Evolutionary conservation across 805 yeast genomes (phyloP).

Genomic region (Komagataella ulmi): DNA sequence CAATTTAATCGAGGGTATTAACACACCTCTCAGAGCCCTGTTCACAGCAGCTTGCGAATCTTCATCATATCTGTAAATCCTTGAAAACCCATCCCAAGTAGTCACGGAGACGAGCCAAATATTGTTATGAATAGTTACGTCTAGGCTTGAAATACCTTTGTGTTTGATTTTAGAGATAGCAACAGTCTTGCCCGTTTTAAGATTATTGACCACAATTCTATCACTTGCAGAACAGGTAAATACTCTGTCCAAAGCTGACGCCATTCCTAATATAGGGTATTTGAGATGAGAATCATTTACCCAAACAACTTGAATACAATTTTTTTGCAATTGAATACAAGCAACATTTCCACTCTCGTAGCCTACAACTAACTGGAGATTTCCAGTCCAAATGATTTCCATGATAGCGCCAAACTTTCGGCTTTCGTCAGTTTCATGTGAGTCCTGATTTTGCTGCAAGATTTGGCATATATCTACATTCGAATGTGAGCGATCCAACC

Average conservation of each 20-base stretch:
- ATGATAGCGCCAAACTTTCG: slow-evolving; percentile 54
- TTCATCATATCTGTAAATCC: slow-evolving; percentile 15
- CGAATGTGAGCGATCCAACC: not conserved
- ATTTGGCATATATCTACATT: not conserved
- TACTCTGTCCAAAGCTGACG: slow-evolving; percentile 7
- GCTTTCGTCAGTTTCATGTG: not conserved
- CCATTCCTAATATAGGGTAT: not conserved
- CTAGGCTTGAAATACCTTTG: slow-evolving; percentile 22
- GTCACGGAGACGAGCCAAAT: slow-evolving; percentile 17
- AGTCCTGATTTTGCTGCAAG: not conserved
- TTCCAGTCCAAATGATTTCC: slow-evolving; percentile 30
- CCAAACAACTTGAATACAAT: not conserved
- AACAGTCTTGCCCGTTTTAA: slow-evolving; percentile 1
- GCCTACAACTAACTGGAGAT: slow-evolving; percentile 33
- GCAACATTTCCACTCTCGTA: slow-evolving; percentile 62
- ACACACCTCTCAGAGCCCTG: not conserved
- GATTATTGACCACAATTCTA: slow-evolving; percentile 18
- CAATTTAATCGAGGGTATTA: slow-evolving; percentile 8
- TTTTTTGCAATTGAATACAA: not conserved
- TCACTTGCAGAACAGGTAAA: slow-evolving; percentile 38
- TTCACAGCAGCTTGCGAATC: not conserved
- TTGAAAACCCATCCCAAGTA: slow-evolving; percentile 39
- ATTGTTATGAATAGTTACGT: slow-evolving; percentile 6
- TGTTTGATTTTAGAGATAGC: slow-evolving; percentile 14
- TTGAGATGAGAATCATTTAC: not conserved